Conservation (phyloP, 306 rosid genomes). For the Casuarina equisetifolia region DNA sequence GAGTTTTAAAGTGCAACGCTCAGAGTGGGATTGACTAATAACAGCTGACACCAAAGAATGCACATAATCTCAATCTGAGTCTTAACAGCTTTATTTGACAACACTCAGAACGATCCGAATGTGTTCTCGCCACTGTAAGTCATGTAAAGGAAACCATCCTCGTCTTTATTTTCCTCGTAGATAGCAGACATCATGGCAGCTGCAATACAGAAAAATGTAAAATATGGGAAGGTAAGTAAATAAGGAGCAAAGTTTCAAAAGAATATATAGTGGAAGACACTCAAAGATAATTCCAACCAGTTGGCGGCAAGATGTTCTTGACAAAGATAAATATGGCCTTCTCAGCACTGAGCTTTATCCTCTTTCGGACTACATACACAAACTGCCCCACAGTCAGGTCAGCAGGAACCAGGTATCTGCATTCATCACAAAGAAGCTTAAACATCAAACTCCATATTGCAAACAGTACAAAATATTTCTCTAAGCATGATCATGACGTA, state of each 20-base stretch:
- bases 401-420: constrained; percentile 90
- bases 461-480: not conserved
- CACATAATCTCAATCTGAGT: constrained; percentile 18
- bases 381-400: constrained; percentile 86
- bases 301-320: constrained; percentile 78
- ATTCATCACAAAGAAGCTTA: constrained; percentile 17
- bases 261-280: not conserved
- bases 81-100: constrained; percentile 1
- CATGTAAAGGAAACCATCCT: constrained; percentile 90
- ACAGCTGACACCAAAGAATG: constrained; percentile 25
- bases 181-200: constrained; percentile 92
- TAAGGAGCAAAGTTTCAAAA: not conserved
- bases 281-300: constrained; percentile 48
- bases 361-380: constrained; percentile 84
- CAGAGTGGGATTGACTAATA: constrained; percentile 12
- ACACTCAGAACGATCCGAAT: constrained; percentile 46
- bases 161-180: constrained; percentile 83
- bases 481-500: not conserved
- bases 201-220: constrained; percentile 38
- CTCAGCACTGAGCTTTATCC: constrained; percentile 82
- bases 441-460: not conserved
- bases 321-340: constrained; percentile 88
- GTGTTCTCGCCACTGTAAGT: constrained; percentile 94
- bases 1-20: constrained; percentile 8
- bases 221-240: not conserved